A percentile compares a stretch with the other conserved stretches of the same genome.
These are phyloP conservation scores for Dipodascus geniculatus DNA, from an alignment of 805 yeast species.

Conservation along the genomic window DNA sequence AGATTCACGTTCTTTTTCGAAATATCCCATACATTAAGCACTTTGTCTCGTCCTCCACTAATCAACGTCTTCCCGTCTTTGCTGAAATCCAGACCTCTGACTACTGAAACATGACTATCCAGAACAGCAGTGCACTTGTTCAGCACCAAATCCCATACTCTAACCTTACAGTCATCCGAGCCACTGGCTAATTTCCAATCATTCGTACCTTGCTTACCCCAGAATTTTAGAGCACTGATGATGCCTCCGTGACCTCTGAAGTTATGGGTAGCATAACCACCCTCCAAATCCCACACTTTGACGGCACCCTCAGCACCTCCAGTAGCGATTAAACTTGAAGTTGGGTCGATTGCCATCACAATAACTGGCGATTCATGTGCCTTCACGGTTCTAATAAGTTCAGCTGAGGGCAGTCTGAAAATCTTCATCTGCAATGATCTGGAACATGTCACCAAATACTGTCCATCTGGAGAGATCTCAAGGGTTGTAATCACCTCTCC, in stretches of 20 bases:
- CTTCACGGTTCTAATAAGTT: conserved; percentile 20
- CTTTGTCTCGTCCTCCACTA: conserved; percentile 84
- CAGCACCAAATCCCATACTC: conserved; percentile 55
- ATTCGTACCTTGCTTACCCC: conserved; percentile 45
- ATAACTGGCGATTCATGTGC: conserved; percentile 65
- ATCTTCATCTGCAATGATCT: conserved; percentile 75
- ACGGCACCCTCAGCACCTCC: conserved; percentile 94
- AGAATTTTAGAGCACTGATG: conserved; percentile 61
- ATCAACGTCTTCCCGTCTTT: conserved; percentile 43
- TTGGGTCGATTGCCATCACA: conserved; percentile 61
- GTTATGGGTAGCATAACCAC: conserved; percentile 79
- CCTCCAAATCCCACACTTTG: conserved; percentile 84
- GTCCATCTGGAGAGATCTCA: conserved; percentile 66
- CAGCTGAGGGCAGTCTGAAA: conserved; percentile 33
- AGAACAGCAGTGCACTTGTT: conserved; percentile 53
- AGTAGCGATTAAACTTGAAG: conserved; percentile 78
- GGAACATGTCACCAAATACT: conserved; percentile 57
- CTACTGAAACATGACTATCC: conserved; percentile 72
- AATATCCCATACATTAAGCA: conserved; percentile 46
- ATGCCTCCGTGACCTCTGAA: conserved; percentile 91
- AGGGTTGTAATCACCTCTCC: conserved; percentile 70
- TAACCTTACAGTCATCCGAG: conserved; percentile 42
- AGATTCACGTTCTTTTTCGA: conserved; percentile 39
- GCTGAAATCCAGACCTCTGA: conserved; percentile 68
- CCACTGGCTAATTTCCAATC: conserved; percentile 76